Base-by-base conservation (phyloP, 805 yeast species). In the Scheffersomyces ergatensis region DNA sequence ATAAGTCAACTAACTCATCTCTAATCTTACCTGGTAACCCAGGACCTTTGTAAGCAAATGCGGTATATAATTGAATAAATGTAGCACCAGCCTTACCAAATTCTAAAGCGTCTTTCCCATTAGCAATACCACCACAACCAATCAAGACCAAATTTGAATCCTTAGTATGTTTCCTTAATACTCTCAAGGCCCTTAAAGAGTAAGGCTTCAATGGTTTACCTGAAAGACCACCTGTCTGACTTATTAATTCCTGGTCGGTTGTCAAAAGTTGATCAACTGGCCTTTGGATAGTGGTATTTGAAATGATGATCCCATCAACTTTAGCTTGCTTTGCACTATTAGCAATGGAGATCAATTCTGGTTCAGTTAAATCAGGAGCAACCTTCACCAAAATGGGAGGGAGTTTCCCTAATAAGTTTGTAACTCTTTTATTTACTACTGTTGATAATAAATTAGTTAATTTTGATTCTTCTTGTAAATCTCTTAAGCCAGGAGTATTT, bases 41-140 rank as follows among this genome's bases (percentile, higher is more conserved):
- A 0, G 97, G 97, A 1, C 98, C 98, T 57, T 80, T 81, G 70
- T 88, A 92, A 0, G 95, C 97, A 61, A 87, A 87, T 1, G 95
- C 81, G 2, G 98, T 90, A 67, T 89, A 89, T 40, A 89, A 61
- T 63, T 92, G 86, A 36, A 92, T 80, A 58, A 82, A 86, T n/a
- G 85, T 76, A 12, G 98, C 98, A 43, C 98, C 98, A 1, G 97
- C 96, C 55, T 79, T 80, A 25, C 93, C 96, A 62, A 83, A 92
- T 50, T 90, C 97, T 36, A 90, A 67, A 0, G 90, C 97, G 58
- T 92, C 98, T 48, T 80, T 73, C 41, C 96, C 98, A 18, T 72
- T 65, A n/a, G 84, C 72, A 50, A 92, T 89, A 49, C 98, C 98
- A 42, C 98, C 98, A 65, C 97, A 89, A 25, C 98, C 98, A 49